Percentiles rank a stretch among this genome's conserved stretches.
These are phyloP conservation scores for Aspergillus sp. DNA, from an alignment of 2,329 filamentous ascomycete genomes.

Conservation along the genomic window DNA sequence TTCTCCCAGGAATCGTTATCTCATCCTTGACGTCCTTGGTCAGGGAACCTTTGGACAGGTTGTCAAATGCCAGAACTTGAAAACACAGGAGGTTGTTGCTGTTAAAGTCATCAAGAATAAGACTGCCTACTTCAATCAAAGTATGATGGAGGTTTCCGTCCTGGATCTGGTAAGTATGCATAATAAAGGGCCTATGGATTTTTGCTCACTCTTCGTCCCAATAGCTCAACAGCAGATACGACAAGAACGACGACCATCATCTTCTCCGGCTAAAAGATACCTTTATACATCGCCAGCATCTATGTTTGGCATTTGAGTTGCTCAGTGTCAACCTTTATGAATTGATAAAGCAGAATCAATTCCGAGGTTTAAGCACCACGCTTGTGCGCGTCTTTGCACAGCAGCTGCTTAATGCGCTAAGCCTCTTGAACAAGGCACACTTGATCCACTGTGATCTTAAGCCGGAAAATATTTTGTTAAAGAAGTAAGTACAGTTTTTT, in stretches of 20 bases:
- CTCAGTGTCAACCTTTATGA: constrained; percentile 98
- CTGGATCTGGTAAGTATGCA: constrained; percentile 74
- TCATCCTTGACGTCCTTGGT: constrained; percentile 93
- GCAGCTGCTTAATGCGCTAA: constrained; percentile 88
- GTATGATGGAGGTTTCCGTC: constrained; percentile 99
- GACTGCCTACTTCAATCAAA: constrained; percentile 99
- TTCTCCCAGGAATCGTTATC: constrained; percentile 74
- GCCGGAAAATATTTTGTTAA: constrained; percentile 94
- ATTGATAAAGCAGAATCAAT: constrained; percentile 99
- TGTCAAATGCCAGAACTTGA: constrained; percentile 97
- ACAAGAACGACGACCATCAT: constrained; percentile 99
- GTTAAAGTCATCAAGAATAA: constrained; percentile 99
- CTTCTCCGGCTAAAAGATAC: constrained; percentile 92
- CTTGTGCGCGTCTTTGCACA: constrained; percentile 96
- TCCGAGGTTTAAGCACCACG: constrained; percentile 93
- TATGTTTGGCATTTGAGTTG: constrained; percentile 94
- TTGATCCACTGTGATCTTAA: constrained; percentile 98
- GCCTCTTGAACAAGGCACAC: constrained; percentile 90
- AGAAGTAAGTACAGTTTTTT: constrained; percentile 63
- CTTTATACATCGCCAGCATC: constrained; percentile 95
- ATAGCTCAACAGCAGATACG: constrained; percentile 94
- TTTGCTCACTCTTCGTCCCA: constrained; percentile 21
- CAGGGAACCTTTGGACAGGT: constrained; percentile 98
- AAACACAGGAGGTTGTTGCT: constrained; percentile 96
- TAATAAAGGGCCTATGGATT: neutral